Percentiles rank a stretch among this genome's conserved stretches.
These are phyloP conservation scores for Naganishia kalamii DNA, from an alignment of 768 basidiomycete genomes.

Conservation along the genomic window DNA sequence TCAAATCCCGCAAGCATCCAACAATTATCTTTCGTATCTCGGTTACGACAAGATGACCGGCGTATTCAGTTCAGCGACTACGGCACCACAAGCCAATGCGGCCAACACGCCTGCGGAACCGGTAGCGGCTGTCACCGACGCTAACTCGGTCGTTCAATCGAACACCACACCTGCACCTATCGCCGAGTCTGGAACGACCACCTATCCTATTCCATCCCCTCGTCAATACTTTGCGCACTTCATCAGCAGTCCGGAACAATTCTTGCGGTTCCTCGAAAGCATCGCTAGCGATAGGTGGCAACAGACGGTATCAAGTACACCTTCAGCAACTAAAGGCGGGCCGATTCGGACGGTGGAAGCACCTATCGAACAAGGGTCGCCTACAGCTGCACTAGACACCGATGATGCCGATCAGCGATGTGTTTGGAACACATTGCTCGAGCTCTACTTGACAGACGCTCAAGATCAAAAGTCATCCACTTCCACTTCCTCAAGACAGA, in stretches of 20 bases:
- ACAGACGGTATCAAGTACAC: conserved; percentile 53
- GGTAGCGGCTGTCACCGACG: not conserved
- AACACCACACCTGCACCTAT: not conserved
- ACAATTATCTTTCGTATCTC: conserved; percentile 72
- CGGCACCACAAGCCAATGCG: not conserved
- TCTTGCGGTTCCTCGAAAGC: conserved; percentile 79
- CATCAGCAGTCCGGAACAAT: conserved; percentile 75
- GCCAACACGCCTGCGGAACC: not conserved
- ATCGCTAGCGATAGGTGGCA: conserved; percentile 75
- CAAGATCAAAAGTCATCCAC: conserved; percentile 43
- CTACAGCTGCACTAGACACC: conserved; percentile 47
- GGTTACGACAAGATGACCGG: conserved; percentile 60
- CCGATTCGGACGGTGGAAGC: not conserved
- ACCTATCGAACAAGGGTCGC: not conserved
- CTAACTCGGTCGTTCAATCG: not conserved
- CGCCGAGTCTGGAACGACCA: not conserved
- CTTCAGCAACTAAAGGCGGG: conserved; percentile 15
- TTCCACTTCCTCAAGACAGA: conserved; percentile 50
- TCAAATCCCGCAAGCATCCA: conserved; percentile 26
- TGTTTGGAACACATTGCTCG: conserved; percentile 91
- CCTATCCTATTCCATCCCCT: conserved; percentile 60
- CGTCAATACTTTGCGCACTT: conserved; percentile 88
- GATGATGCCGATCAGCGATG: conserved; percentile 63
- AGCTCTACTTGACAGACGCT: conserved; percentile 68
- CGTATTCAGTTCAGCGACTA: conserved; percentile 29